phyloP scores from a whole-genome alignment of 208 protist genomes.

The Crithidia mellificae region DNA sequence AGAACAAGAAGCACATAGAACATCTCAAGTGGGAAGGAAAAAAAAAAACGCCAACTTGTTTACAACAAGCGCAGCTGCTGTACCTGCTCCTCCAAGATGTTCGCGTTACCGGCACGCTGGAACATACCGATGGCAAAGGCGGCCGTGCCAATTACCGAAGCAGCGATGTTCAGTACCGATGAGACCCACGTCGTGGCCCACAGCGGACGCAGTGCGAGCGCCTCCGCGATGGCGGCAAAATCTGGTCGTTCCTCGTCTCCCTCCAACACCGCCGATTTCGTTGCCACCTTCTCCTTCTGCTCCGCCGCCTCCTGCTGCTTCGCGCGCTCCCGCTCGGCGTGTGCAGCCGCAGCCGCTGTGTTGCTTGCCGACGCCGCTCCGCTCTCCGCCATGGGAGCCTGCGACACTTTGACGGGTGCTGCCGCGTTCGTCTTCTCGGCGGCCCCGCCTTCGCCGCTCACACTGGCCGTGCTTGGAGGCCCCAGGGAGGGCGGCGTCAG shows the following conservation, averaged over 20 bases:
- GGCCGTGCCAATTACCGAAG: conserved; percentile 36
- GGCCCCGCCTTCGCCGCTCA: neutral
- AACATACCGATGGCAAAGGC: conserved; percentile 66
- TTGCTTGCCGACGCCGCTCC: neutral
- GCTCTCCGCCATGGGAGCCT: neutral
- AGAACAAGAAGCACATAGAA: no score
- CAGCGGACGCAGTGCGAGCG: conserved; percentile 33
- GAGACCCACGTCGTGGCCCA: conserved; percentile 36
- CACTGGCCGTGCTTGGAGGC: no score
- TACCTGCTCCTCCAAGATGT: conserved; percentile 67
- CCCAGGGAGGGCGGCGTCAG: neutral
- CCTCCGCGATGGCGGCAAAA: conserved; percentile 36
- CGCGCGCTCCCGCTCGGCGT: neutral
- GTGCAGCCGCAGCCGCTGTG: neutral
- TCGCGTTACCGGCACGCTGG: conserved; percentile 71
- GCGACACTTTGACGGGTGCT: neutral
- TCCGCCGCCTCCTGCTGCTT: neutral
- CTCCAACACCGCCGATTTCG: neutral
- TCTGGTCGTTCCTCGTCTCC: conserved; percentile 15
- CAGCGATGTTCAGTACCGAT: conserved; percentile 30
- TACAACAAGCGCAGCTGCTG: conserved; percentile 25
- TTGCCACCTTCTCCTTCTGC: neutral
- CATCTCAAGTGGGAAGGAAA: no score
- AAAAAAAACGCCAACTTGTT: neutral
- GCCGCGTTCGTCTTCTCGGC: neutral